Evolutionary conservation across 1,139 yeast genomes (phyloP).

Genomic region (Suhomyces wounanorum): DNA sequence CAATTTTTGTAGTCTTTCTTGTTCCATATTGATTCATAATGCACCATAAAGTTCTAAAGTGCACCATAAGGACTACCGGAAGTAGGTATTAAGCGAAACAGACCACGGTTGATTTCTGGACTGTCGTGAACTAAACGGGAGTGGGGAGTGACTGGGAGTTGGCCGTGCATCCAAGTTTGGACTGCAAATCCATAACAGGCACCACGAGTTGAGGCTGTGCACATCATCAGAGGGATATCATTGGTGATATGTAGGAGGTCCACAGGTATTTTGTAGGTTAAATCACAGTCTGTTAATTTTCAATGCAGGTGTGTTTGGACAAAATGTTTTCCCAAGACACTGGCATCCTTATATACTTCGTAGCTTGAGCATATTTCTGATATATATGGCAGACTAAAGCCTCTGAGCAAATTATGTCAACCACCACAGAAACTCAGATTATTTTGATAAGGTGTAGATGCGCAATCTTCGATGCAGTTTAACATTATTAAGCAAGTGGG

Average conservation of each 20-base stretch:
- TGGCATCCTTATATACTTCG: background rate
- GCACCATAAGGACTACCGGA: no score
- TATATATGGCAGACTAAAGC: background rate
- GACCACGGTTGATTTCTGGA: background rate
- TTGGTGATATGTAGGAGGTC: background rate
- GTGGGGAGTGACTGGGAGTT: background rate
- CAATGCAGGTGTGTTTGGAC: background rate
- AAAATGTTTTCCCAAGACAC: background rate
- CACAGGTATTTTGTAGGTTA: background rate
- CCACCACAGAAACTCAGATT: background rate
- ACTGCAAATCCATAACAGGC: background rate
- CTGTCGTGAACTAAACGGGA: background rate
- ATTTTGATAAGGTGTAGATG: background rate
- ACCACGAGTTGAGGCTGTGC: background rate
- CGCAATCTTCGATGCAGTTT: background rate
- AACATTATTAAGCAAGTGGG: background rate
- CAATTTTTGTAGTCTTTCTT: background rate
- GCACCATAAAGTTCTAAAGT: background rate
- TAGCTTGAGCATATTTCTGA: constrained; percentile 2
- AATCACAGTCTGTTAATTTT: background rate
- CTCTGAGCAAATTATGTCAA: constrained; percentile 4
- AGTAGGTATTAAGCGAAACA: no score
- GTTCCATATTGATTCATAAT: no score
- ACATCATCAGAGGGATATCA: background rate
- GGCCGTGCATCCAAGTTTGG: background rate